phyloP scores from a whole-genome alignment of 2,329 filamentous ascomycete species.

The Blumeria graminis region DNA sequence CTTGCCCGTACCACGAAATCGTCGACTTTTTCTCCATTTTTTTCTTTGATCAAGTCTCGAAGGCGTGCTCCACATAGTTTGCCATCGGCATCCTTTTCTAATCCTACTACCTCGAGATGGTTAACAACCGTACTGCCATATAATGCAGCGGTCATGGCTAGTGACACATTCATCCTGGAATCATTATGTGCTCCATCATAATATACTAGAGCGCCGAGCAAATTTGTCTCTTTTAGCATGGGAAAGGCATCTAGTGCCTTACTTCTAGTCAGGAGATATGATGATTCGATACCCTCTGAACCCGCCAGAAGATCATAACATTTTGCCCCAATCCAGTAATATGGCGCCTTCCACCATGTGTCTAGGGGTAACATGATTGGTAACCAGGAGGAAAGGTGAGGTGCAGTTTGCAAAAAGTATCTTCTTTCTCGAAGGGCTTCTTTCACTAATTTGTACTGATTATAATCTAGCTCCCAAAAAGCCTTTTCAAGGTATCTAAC shows the following conservation, averaged over 20 bases:
- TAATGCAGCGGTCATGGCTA: slow-evolving; percentile 71
- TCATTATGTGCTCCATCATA: slow-evolving; percentile 87
- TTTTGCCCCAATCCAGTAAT: slow-evolving; percentile 59
- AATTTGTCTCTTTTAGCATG: slow-evolving; percentile 58
- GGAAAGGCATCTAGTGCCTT: slow-evolving; percentile 73
- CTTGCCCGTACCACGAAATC: slow-evolving; percentile 53
- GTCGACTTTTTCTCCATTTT: slow-evolving; percentile 33
- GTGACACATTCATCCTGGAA: slow-evolving; percentile 73
- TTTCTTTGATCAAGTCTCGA: slow-evolving; percentile 43
- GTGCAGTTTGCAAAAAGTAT: slow-evolving; percentile 51
- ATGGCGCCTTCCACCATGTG: slow-evolving; percentile 55
- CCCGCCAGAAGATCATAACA: slow-evolving; percentile 69
- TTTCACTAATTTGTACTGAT: slow-evolving; percentile 44
- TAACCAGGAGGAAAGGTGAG: slow-evolving; percentile 48
- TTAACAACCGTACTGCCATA: slow-evolving; percentile 68
- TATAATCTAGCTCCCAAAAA: slow-evolving; percentile 51
- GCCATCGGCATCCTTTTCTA: slow-evolving; percentile 52
- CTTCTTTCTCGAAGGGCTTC: slow-evolving; percentile 52
- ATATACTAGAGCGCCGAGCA: slow-evolving; percentile 68
- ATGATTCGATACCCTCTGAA: slow-evolving; percentile 68
- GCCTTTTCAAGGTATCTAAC: slow-evolving; percentile 55
- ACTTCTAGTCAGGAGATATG: slow-evolving; percentile 68
- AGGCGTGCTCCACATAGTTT: slow-evolving; percentile 49
- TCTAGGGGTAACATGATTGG: slow-evolving; percentile 55
- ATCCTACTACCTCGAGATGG: slow-evolving; percentile 54